Evolutionary conservation across 352 stramenopile genomes (phyloP).

Genomic region (Globisporangium barbulae): DNA sequence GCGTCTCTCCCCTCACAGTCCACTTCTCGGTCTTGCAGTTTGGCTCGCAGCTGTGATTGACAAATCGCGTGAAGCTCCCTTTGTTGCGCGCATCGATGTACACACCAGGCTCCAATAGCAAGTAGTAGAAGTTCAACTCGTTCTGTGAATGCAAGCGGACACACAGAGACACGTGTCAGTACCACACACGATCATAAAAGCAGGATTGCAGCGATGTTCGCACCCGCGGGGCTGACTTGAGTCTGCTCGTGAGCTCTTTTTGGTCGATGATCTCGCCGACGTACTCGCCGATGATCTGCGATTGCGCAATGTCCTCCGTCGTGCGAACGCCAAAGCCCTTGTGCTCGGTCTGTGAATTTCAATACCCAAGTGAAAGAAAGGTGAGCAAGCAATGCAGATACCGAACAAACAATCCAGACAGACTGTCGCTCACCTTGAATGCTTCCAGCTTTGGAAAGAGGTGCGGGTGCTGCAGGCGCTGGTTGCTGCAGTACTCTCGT

Average conservation of each 20-base stretch:
- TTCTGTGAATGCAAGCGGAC: slow-evolving; percentile 26
- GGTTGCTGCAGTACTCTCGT: slow-evolving; percentile 56
- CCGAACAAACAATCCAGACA: neutral
- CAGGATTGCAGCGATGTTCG: neutral
- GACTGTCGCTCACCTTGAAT: slow-evolving; percentile 40
- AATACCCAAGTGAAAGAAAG: neutral
- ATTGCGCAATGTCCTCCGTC: slow-evolving; percentile 49
- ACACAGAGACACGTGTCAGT: slow-evolving; percentile 4
- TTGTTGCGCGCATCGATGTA: slow-evolving; percentile 90
- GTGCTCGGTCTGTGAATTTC: slow-evolving; percentile 39
- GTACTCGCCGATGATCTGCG: slow-evolving; percentile 86
- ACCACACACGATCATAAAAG: neutral
- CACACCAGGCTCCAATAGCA: slow-evolving; percentile 71
- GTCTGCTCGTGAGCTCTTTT: slow-evolving; percentile 60
- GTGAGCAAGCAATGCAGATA: neutral
- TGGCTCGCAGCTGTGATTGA: slow-evolving; percentile 95
- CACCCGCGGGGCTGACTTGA: slow-evolving; percentile 58
- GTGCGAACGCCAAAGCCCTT: slow-evolving; percentile 88
- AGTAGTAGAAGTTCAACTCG: slow-evolving; percentile 88
- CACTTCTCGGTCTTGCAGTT: slow-evolving; percentile 97
- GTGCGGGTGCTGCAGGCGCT: slow-evolving; percentile 72
- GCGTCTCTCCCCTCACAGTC: slow-evolving; percentile 87
- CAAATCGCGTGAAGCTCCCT: slow-evolving; percentile 94
- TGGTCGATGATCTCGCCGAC: slow-evolving; percentile 91
- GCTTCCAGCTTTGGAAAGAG: slow-evolving; percentile 60